Evolutionary conservation across 2,329 filamentous ascomycete genomes (phyloP).

Genomic region (Colletotrichum aenigma): DNA sequence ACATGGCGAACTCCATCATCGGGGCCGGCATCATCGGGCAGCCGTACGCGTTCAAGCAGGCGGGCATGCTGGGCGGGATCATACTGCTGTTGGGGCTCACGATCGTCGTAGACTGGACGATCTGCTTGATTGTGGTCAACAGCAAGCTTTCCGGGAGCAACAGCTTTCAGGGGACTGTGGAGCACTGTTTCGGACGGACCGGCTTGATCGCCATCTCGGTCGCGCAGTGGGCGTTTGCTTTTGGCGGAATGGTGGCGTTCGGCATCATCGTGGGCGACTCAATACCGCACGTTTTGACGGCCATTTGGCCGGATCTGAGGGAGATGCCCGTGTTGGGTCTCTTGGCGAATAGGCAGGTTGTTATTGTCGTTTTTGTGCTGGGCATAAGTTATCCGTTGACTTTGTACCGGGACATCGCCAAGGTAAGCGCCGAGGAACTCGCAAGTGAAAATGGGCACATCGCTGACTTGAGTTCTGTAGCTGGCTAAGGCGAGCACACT

Average conservation of each 20-base stretch:
- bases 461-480: constrained; percentile 46
- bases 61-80: constrained; percentile 82
- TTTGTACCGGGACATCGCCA: constrained; percentile 94
- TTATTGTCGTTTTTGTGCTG: constrained; percentile 87
- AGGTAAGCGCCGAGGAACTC: constrained; percentile 58
- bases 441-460: not conserved
- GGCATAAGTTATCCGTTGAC: constrained; percentile 90
- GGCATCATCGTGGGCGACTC: constrained; percentile 97
- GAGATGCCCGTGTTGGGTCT: constrained; percentile 80
- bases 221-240: constrained; percentile 98
- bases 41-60: constrained; percentile 94
- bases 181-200: constrained; percentile 89
- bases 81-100: constrained; percentile 81
- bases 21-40: constrained; percentile 79
- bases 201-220: constrained; percentile 87
- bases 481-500: constrained; percentile 94
- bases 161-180: constrained; percentile 94
- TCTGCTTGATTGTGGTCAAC: constrained; percentile 95
- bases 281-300: constrained; percentile 86
- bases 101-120: constrained; percentile 93
- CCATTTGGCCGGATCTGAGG: constrained; percentile 78
- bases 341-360: constrained; percentile 78
- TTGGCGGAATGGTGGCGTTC: constrained; percentile 98
- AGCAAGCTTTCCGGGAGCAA: constrained; percentile 93
- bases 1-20: constrained; percentile 99